A percentile compares a stretch with the other conserved stretches of the same genome.
Conservation (phyloP, 192 early-diverging fungal genomes). For the Gaertneriomyces semiglobifer region DNA sequence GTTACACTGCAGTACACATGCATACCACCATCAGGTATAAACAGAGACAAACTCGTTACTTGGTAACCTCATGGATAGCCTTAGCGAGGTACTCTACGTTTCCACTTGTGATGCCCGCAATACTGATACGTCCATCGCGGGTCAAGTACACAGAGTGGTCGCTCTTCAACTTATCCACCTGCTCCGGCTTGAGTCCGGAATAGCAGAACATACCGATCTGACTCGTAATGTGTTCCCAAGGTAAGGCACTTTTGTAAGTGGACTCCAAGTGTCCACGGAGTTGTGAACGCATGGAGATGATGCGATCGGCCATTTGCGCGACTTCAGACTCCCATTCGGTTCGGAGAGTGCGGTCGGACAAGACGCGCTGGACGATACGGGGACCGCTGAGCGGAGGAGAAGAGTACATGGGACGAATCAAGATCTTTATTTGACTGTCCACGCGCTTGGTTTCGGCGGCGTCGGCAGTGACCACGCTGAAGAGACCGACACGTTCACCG, state of each 20-base stretch:
- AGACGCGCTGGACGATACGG: conserved; percentile 84
- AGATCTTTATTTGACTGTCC: conserved; percentile 90
- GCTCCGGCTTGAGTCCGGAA: conserved; percentile 84
- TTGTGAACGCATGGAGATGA: conserved; percentile 84
- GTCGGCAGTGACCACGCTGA: conserved; percentile 75
- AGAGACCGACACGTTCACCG: conserved; percentile 92
- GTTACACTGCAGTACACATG: background rate
- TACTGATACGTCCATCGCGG: conserved; percentile 91
- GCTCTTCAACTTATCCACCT: conserved; percentile 76
- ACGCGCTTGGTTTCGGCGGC: conserved; percentile 74
- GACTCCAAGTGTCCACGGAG: conserved; percentile 77
- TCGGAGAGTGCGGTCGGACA: conserved; percentile 69
- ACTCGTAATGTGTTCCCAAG: conserved; percentile 91
- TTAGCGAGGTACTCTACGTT: conserved; percentile 97
- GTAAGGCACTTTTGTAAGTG: conserved; percentile 70
- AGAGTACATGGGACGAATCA: conserved; percentile 97
- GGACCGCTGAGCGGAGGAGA: conserved; percentile 96
- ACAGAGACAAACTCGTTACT: background rate
- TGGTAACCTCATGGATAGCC: conserved; percentile 92
- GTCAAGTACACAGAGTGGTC: conserved; percentile 94
- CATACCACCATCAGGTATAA: background rate
- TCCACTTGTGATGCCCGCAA: conserved; percentile 87
- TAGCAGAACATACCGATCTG: conserved; percentile 98
- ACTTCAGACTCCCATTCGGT: conserved; percentile 88
- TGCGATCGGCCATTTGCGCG: conserved; percentile 95